Conservation (phyloP, 2,329 filamentous ascomycete genomes). For the Alternaria arborescens region DNA sequence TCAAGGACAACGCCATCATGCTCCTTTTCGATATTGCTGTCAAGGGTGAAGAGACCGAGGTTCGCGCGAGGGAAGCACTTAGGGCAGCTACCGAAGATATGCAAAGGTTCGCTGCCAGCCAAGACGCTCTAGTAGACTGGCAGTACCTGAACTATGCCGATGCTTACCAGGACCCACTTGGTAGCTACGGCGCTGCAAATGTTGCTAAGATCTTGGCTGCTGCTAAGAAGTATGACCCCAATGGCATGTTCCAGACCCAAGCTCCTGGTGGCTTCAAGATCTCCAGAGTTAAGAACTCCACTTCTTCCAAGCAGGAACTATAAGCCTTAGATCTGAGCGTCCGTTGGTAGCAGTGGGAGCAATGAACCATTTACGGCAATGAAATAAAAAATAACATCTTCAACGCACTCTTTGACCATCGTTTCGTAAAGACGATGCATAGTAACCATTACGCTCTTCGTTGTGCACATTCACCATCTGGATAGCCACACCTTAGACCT, state of each 20-base stretch:
- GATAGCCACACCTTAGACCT: background rate
- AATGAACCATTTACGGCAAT: background rate
- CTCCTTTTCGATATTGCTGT: slow-evolving; percentile 30
- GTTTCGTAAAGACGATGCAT: background rate
- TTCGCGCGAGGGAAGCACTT: slow-evolving; percentile 19
- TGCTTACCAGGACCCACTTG: slow-evolving; percentile 47
- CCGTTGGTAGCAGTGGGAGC: background rate
- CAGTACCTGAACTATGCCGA: slow-evolving; percentile 50
- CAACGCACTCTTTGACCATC: background rate
- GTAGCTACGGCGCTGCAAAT: slow-evolving; percentile 53
- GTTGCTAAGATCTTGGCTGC: slow-evolving; percentile 44
- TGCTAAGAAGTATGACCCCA: slow-evolving; percentile 52
- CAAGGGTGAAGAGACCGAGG: slow-evolving; percentile 24
- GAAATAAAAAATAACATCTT: background rate
- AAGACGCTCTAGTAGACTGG: slow-evolving; percentile 24
- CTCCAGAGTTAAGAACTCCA: slow-evolving; percentile 18
- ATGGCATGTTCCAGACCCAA: slow-evolving; percentile 51
- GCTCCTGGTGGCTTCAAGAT: slow-evolving; percentile 57
- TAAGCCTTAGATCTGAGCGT: background rate
- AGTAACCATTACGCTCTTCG: background rate
- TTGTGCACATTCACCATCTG: background rate
- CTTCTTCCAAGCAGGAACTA: background rate
- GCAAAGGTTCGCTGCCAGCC: slow-evolving; percentile 19
- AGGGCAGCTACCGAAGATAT: slow-evolving; percentile 22
- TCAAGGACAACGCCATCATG: slow-evolving; percentile 31